phyloP scores from a whole-genome alignment of 208 protist species.

The Crithidia bombi region DNA sequence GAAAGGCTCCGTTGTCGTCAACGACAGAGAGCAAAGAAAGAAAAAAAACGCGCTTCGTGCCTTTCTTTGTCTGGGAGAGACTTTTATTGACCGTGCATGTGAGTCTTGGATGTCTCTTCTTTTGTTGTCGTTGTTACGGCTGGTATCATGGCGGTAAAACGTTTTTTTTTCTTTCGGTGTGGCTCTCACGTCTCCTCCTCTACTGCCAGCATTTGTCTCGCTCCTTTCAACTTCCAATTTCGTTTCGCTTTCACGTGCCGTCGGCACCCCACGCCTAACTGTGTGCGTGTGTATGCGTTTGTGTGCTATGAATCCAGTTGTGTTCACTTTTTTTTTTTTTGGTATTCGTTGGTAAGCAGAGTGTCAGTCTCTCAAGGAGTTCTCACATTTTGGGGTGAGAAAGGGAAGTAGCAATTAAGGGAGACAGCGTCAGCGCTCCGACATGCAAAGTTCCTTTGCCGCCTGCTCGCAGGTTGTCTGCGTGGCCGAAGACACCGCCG shows the following conservation, averaged over 20 bases:
- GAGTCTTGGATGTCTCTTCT: background rate
- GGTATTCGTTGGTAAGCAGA: background rate
- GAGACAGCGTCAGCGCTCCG: background rate
- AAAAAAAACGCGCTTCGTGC: background rate
- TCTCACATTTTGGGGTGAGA: too few relatives aligned
- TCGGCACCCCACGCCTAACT: too few relatives aligned
- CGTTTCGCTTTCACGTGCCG: too few relatives aligned
- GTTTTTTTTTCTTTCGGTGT: background rate
- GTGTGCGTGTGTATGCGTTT: too few relatives aligned
- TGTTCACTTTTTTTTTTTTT: background rate
- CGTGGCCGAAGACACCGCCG: slow-evolving; percentile 78
- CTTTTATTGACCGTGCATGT: background rate
- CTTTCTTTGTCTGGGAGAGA: background rate
- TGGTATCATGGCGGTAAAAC: too few relatives aligned
- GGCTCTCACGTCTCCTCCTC: too few relatives aligned
- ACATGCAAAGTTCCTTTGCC: slow-evolving; percentile 64
- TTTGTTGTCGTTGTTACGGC: background rate
- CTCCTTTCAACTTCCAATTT: too few relatives aligned
- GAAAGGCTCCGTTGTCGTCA: too few relatives aligned
- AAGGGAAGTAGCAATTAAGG: background rate
- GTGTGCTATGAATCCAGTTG: too few relatives aligned
- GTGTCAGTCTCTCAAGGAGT: too few relatives aligned
- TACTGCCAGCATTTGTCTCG: too few relatives aligned
- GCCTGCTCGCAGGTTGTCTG: slow-evolving; percentile 77
- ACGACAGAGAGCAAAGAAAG: too few relatives aligned